Evolutionary conservation across 352 stramenopile genomes (phyloP), one percentile per base, ranked within the genome.

Genomic region (Phytophthora foliorum): DNA sequence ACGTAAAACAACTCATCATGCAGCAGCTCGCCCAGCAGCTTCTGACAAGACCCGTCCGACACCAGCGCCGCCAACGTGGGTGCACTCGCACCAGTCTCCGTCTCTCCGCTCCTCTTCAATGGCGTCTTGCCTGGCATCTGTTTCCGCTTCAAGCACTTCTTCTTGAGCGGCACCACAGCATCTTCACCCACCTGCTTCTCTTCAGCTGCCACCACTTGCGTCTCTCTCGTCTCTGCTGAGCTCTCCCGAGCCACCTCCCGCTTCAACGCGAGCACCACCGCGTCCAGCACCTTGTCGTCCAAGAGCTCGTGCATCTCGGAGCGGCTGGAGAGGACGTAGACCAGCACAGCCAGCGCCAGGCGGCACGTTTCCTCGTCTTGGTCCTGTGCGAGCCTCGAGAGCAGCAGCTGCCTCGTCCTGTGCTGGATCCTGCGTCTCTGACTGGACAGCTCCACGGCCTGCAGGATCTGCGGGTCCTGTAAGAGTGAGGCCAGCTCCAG

Each of bases 111-210:
- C 45, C 0, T 14, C 22, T 52, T 63, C 32, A 17, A 19, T 2
- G 8, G 42, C 17, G 38, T 46, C 46, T 57, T 39, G 6, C 31
- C 8, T 14, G 13, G 21, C 10, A 1, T 51, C 19, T 72, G 49
- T 56, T 90, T 93, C 31, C 82, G 63, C 53, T 86, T 93, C 48
- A 93, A 66, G 36, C 75, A 89, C 19, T 63, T 78, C 41, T 83
- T 86, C 32, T 67, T 82, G 46, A 73, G 16, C 24, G 57, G 29
- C 32, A 50, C 32, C 29, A 24, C 22, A 29, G 42, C 5, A 9
- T 13, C n/a, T n/a, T n/a, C n/a, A n/a, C n/a, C n/a, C n/a, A n/a
- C 55, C 80, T 76, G 17, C 49, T 67, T 44, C 76, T 82, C 51
- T 57, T 70, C 42, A 48, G 6, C n/a, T n/a, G n/a, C 41, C 19